Conservation (phyloP, 129 eudicot genomes). For the Centella asiatica region DNA sequence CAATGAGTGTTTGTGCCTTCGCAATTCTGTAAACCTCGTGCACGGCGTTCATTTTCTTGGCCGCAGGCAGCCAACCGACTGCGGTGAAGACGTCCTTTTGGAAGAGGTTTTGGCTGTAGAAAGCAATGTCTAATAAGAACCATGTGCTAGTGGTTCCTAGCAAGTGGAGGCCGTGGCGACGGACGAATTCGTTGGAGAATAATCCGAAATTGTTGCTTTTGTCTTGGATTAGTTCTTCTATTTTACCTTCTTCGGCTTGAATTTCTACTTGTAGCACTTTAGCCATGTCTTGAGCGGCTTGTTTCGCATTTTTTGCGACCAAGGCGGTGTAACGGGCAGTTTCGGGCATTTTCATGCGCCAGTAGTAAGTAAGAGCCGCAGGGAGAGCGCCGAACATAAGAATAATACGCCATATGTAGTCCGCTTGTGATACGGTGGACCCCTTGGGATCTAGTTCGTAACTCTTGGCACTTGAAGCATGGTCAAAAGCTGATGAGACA, state of each 20-base stretch:
- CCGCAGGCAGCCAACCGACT: slow-evolving; percentile 33
- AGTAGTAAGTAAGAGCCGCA: slow-evolving; percentile 48
- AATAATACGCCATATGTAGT: slow-evolving; percentile 46
- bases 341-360: slow-evolving; percentile 71
- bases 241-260: slow-evolving; percentile 27
- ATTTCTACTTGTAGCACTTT: slow-evolving; percentile 32
- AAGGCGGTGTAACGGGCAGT: slow-evolving; percentile 64
- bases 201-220: slow-evolving; percentile 27
- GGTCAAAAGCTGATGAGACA: slow-evolving; percentile 33
- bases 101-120: slow-evolving; percentile 41
- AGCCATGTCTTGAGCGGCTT: slow-evolving; percentile 49
- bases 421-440: slow-evolving; percentile 35
- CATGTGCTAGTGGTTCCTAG: slow-evolving; percentile 41
- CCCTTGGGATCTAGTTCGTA: slow-evolving; percentile 11
- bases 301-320: slow-evolving; percentile 44
- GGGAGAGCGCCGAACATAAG: slow-evolving; percentile 58
- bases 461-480: slow-evolving; percentile 20
- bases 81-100: slow-evolving; percentile 43
- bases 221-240: slow-evolving; percentile 10
- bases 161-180: slow-evolving; percentile 39
- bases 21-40: slow-evolving; percentile 33
- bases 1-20: slow-evolving; percentile 34
- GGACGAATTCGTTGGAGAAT: slow-evolving; percentile 24
- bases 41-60: slow-evolving; percentile 27
- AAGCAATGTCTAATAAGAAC: slow-evolving; percentile 48